These are phyloP conservation scores for Ophiostoma populinum DNA, from an alignment of 2,329 filamentous ascomycete genomes.

Conservation along the genomic window DNA sequence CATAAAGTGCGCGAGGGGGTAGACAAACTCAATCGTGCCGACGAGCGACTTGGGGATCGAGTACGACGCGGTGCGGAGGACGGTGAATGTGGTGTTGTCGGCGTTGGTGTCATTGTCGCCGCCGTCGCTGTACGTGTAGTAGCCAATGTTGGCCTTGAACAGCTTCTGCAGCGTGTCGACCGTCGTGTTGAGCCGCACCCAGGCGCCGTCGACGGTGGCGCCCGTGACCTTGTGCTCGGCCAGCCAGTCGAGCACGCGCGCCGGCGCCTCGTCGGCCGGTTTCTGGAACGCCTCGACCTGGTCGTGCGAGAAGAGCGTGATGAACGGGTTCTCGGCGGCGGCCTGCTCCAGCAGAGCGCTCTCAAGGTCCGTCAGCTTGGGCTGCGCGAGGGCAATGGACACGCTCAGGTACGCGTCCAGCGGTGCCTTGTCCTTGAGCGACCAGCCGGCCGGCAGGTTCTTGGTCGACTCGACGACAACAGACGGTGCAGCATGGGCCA, in stretches of 20 bases:
- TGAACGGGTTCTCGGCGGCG: not conserved
- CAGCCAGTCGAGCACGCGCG: conserved; percentile 25
- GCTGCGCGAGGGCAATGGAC: conserved; percentile 8
- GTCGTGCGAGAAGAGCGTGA: conserved; percentile 17
- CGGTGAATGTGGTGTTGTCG: conserved; percentile 10
- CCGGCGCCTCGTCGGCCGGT: conserved; percentile 18
- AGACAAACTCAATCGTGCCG: conserved; percentile 26
- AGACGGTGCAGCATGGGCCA: too few species aligned
- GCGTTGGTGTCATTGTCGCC: conserved; percentile 22
- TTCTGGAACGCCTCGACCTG: conserved; percentile 21
- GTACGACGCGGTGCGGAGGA: conserved; percentile 28
- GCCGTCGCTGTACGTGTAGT: conserved; percentile 22
- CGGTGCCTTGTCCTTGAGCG: not conserved
- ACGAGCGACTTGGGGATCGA: conserved; percentile 23
- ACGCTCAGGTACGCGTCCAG: conserved; percentile 1
- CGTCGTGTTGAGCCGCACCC: conserved; percentile 25
- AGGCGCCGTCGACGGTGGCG: conserved; percentile 20
- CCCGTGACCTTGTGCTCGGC: conserved; percentile 20
- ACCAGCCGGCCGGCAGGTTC: conserved; percentile 4
- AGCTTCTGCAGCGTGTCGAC: conserved; percentile 22
- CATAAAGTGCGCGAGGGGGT: conserved; percentile 33
- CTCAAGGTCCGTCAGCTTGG: conserved; percentile 4
- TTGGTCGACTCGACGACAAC: not conserved
- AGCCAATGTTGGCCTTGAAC: conserved; percentile 23
- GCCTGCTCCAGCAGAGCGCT: not conserved